These are phyloP conservation scores for Alternaria burnsii DNA, from an alignment of 2,329 filamentous ascomycete genomes.

Conservation along the genomic window DNA sequence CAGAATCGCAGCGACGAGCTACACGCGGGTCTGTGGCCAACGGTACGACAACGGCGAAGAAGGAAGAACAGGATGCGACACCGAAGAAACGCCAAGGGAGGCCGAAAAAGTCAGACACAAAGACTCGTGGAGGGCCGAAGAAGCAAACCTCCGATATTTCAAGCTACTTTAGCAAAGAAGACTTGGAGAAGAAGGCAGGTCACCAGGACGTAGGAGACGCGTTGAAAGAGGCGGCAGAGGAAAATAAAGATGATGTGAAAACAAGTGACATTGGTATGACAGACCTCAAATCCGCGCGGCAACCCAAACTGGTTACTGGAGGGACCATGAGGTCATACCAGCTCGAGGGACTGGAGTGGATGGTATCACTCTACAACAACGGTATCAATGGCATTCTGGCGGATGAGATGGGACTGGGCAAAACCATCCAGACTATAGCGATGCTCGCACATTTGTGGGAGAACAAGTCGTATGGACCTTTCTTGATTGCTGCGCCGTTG, in stretches of 20 bases:
- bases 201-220: slow-evolving; percentile 65
- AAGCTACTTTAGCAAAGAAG: slow-evolving; percentile 68
- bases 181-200: slow-evolving; percentile 62
- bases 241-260: slow-evolving; percentile 65
- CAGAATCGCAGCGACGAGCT: slow-evolving; percentile 56
- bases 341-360: slow-evolving; percentile 92
- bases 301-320: slow-evolving; percentile 84
- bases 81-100: slow-evolving; percentile 46
- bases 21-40: slow-evolving; percentile 51
- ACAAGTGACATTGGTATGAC: slow-evolving; percentile 69
- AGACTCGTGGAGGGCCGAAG: slow-evolving; percentile 50
- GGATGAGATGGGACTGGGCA: slow-evolving; percentile 93
- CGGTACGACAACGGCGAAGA: slow-evolving; percentile 20
- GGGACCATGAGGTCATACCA: slow-evolving; percentile 96
- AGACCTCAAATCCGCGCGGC: slow-evolving; percentile 79
- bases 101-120: slow-evolving; percentile 49
- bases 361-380: slow-evolving; percentile 83
- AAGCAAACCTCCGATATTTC: slow-evolving; percentile 60
- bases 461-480: slow-evolving; percentile 86
- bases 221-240: slow-evolving; percentile 65
- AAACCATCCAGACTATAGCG: slow-evolving; percentile 90
- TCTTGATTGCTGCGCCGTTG: slow-evolving; percentile 87
- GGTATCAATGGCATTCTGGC: slow-evolving; percentile 91
- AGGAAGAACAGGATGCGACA: slow-evolving; percentile 27
- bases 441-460: slow-evolving; percentile 88